Percentiles rank a stretch among this genome's conserved stretches.
These are phyloP conservation scores for Neurospora tetraspora DNA, from an alignment of 495 filamentous ascomycete genomes.

Conservation along the genomic window DNA sequence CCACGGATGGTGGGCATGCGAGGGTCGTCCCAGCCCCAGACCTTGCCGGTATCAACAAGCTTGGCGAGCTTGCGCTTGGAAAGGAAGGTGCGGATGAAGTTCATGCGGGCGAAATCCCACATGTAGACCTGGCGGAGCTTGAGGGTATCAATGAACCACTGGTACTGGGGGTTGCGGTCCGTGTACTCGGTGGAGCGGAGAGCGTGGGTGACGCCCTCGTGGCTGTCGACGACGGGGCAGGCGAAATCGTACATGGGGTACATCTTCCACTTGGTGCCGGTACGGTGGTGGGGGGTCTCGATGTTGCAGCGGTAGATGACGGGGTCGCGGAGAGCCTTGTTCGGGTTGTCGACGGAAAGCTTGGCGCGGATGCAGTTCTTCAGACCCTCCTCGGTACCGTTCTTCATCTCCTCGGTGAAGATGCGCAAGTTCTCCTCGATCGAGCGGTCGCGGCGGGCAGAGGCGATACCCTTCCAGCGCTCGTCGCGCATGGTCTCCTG, in stretches of 20 bases:
- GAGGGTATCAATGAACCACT: slow-evolving; percentile 86
- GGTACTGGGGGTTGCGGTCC: slow-evolving; percentile 93
- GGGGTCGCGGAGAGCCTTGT: slow-evolving; percentile 82
- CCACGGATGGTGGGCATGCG: slow-evolving; percentile 91
- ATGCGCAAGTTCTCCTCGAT: slow-evolving; percentile 69
- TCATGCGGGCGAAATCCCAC: slow-evolving; percentile 97
- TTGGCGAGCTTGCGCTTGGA: slow-evolving; percentile 95
- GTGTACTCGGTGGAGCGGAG: slow-evolving; percentile 94
- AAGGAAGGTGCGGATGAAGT: slow-evolving; percentile 82
- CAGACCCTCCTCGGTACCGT: slow-evolving; percentile 60
- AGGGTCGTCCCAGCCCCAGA: slow-evolving; percentile 92
- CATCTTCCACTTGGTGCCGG: slow-evolving; percentile 81
- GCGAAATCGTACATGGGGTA: slow-evolving; percentile 96
- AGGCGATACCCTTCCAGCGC: slow-evolving; percentile 65
- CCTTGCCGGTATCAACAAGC: slow-evolving; percentile 74
- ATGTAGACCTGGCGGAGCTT: slow-evolving; percentile 82
- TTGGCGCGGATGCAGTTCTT: slow-evolving; percentile 84
- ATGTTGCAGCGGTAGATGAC: slow-evolving; percentile 90
- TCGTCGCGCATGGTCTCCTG: slow-evolving; percentile 77
- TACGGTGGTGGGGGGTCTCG: slow-evolving; percentile 72
- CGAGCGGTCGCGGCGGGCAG: slow-evolving; percentile 62
- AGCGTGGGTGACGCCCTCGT: slow-evolving; percentile 92
- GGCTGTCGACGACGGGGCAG: slow-evolving; percentile 80
- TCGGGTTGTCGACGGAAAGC: slow-evolving; percentile 71
- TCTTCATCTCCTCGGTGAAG: slow-evolving; percentile 79